phyloP scores from a whole-genome alignment of 768 basidiomycete genomes.

The Pulveroboletus frians region DNA sequence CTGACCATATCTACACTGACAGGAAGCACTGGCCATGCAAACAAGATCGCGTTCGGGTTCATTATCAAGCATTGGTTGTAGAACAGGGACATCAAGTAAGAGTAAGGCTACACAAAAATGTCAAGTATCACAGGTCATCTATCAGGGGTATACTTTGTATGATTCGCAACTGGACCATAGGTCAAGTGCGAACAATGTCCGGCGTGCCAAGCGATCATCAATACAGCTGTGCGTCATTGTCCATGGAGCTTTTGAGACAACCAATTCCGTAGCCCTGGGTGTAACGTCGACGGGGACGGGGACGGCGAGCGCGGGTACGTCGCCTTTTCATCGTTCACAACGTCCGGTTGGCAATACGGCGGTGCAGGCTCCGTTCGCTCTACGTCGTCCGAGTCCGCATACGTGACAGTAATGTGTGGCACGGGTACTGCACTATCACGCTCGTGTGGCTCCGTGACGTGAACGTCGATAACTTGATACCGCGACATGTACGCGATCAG shows the following conservation, averaged over 20 bases:
- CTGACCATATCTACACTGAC: not conserved
- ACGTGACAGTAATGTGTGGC: constrained; percentile 29
- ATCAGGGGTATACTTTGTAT: not conserved
- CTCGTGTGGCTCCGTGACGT: constrained; percentile 11
- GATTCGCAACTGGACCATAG: too few species aligned
- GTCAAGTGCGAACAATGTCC: not conserved
- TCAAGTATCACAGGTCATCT: not conserved
- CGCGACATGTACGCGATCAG: constrained; percentile 37
- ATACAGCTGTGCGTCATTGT: not conserved
- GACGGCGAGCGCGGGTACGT: not conserved
- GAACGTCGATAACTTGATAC: constrained; percentile 47
- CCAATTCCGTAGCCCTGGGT: constrained; percentile 7
- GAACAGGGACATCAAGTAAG: not conserved
- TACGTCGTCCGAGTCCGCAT: constrained; percentile 14
- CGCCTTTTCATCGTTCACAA: constrained; percentile 13
- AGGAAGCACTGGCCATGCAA: too few species aligned
- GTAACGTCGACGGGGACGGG: not conserved
- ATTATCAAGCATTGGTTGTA: not conserved
- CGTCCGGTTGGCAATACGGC: constrained; percentile 26
- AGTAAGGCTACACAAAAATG: constrained; percentile 1
- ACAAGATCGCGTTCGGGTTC: too few species aligned
- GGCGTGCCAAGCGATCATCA: not conserved
- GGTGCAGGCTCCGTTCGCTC: constrained; percentile 31
- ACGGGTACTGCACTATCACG: constrained; percentile 2
- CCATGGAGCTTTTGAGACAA: constrained; percentile 12